These are phyloP conservation scores for Chlorella variabilis DNA, from an alignment of 163 green algal genomes.

Conservation along the genomic window DNA sequence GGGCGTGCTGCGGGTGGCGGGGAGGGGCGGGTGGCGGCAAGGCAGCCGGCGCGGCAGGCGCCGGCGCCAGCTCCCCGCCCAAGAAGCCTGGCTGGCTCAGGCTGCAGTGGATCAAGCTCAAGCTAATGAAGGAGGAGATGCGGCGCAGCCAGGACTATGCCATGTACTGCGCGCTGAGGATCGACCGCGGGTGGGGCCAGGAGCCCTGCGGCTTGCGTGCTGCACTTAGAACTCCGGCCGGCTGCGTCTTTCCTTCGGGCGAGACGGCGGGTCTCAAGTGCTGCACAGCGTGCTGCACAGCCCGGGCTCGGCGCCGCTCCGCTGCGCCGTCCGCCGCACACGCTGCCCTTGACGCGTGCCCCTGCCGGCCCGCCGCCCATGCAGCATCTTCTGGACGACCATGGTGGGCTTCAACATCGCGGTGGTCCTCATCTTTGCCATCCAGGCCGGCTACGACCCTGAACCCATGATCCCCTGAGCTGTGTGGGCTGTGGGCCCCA, in stretches of 20 bases:
- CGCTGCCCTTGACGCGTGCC: too few species aligned
- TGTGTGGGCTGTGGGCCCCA: too few species aligned
- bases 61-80: background rate
- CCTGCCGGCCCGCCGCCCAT: too few species aligned
- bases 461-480: background rate
- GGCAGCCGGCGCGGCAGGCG: background rate
- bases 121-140: constrained; percentile 34
- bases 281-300: too few species aligned
- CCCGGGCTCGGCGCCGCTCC: too few species aligned
- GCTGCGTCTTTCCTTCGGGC: too few species aligned
- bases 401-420: constrained; percentile 4
- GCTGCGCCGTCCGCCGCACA: too few species aligned
- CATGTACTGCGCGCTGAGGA: background rate
- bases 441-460: background rate
- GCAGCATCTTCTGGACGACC: constrained; percentile 22
- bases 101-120: constrained; percentile 8
- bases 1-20: background rate
- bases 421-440: background rate
- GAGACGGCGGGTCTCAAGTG: too few species aligned
- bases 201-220: too few species aligned
- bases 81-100: background rate
- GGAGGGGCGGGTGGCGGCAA: background rate
- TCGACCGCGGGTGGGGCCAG: background rate
- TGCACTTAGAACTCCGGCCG: too few species aligned
- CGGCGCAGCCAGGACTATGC: constrained; percentile 30